Base-by-base conservation (phyloP, 75 land plant species). In the Sequoia sempervirens region DNA sequence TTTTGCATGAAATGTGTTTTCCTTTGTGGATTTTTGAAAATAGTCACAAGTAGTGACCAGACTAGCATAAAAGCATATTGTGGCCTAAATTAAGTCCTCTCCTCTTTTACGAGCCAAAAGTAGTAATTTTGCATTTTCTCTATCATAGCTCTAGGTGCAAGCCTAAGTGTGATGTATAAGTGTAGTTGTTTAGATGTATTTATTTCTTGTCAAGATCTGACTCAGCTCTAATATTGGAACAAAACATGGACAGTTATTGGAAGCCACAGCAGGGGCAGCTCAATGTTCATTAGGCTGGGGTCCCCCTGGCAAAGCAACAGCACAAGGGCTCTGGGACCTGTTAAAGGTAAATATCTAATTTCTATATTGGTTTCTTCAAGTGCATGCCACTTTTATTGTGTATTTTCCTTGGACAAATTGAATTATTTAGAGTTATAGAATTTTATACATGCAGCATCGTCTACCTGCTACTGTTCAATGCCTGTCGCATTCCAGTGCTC, bases 401-500 rank as follows among this genome's bases (percentile, higher is more conserved):
- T 45, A n/a, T 78, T 11, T 37, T n/a, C n/a, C 28, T 78, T 78
- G 26, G 36, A 26, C 5, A 34, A 82, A 23, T 4, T 82, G 26
- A 80, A 82, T n/a, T 32, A 54, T 82, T 17, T 82, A 54, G 4
- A 23, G n/a, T 78, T 78, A 78, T 6, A n/a, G 28, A 78, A n/a
- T 45, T 26, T n/a, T 45, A 45, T 78, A 6, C 23, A 26, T 90
- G 87, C 95, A 96, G 98, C 91, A 90, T 78, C 96, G 98, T 61
- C 84, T 96, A 76, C 89, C 98, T 46, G 95, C 96, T 37, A 95
- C 94, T 5, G 84, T 95, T 23, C 91, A 89, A 28, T 96, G 98
- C 84, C 90, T 96, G 23, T 94, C 98, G 68, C 95, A 96, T 88
- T 89, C 95, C 54, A 96, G 96, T 87, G 95, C 98, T 64, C 98